Evolutionary conservation across 2,329 filamentous ascomycete species (phyloP).

Genomic region (Epichloe glyceriae): DNA sequence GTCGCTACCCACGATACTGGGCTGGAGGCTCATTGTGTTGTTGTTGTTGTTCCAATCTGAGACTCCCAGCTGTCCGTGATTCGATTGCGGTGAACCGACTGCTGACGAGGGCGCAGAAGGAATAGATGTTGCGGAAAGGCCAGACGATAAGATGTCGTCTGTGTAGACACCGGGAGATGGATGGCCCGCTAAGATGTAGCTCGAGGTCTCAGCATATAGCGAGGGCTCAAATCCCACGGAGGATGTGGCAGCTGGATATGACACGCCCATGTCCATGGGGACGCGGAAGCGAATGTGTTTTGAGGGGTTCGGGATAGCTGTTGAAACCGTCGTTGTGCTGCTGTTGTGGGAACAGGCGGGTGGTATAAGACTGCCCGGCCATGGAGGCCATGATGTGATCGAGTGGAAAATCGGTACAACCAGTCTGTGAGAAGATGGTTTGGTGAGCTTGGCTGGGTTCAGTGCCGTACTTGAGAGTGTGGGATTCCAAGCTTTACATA

Average conservation of each 20-base stretch:
- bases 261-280: constrained; percentile 35
- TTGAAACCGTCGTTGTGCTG: constrained; percentile 26
- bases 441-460: background rate
- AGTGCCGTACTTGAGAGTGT: too few species aligned
- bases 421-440: background rate
- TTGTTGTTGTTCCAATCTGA: constrained; percentile 40
- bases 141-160: constrained; percentile 42
- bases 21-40: constrained; percentile 43
- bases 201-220: constrained; percentile 33
- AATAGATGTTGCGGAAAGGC: constrained; percentile 46
- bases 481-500: background rate
- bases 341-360: constrained; percentile 8
- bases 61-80: constrained; percentile 43
- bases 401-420: background rate
- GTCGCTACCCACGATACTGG: constrained; percentile 47
- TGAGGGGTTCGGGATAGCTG: constrained; percentile 35
- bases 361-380: constrained; percentile 1
- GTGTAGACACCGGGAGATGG: constrained; percentile 35
- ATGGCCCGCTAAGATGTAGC: constrained; percentile 32
- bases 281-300: constrained; percentile 24
- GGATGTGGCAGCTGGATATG: constrained; percentile 15
- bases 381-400: constrained; percentile 1
- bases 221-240: constrained; percentile 32
- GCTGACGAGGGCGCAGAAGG: constrained; percentile 54
- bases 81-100: constrained; percentile 53